phyloP scores from a whole-genome alignment of 208 protist species.

The Acanthamoeba triangularis region DNA sequence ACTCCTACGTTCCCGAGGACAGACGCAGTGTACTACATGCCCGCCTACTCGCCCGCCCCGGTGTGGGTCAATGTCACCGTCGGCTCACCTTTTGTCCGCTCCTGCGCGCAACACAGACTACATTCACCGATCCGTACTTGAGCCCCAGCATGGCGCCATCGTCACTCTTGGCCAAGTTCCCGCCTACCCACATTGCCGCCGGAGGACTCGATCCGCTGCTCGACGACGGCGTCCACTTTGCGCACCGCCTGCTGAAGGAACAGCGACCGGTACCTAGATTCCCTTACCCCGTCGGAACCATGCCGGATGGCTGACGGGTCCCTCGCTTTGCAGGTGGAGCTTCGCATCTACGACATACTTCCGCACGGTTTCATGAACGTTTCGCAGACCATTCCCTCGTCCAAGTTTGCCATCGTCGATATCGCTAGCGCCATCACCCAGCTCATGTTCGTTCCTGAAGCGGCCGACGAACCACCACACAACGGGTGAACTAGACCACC shows the following conservation, averaged over 20 bases:
- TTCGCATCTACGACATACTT: constrained; percentile 8
- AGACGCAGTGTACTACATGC: background rate
- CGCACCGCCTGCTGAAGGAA: constrained; percentile 9
- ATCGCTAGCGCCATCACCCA: constrained; percentile 15
- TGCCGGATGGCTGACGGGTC: no score
- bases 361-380: constrained; percentile 59
- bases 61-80: background rate
- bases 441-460: background rate
- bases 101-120: background rate
- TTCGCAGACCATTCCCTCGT: constrained; percentile 51
- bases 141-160: constrained; percentile 38
- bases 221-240: background rate
- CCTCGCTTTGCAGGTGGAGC: background rate
- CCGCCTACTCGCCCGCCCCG: no score
- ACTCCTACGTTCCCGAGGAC: constrained; percentile 9
- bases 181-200: background rate
- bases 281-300: no score
- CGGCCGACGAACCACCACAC: background rate
- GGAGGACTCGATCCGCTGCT: constrained; percentile 46
- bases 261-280: background rate
- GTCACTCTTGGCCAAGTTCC: constrained; percentile 33
- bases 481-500: no score
- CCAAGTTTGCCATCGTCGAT: constrained; percentile 28
- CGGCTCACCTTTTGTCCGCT: background rate
- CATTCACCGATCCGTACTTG: background rate